These are phyloP conservation scores for Handroanthus guayacan DNA, from an alignment of 257 asterid genomes.

Conservation along the genomic window DNA sequence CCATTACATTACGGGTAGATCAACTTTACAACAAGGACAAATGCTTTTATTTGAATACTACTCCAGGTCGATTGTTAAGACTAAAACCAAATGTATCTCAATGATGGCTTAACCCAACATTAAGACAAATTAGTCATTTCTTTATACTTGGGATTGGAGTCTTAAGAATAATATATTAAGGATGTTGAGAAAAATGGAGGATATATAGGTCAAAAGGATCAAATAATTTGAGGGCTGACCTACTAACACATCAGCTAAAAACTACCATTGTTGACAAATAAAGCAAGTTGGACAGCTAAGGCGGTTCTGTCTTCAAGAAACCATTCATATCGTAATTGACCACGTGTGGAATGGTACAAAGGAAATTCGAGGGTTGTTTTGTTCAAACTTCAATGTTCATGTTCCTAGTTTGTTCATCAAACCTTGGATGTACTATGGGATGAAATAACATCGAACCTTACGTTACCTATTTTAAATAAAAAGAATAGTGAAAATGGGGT, in stretches of 20 bases:
- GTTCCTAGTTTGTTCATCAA: background rate
- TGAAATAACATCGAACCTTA: too few relatives aligned
- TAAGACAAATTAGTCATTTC: background rate
- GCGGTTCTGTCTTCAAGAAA: background rate
- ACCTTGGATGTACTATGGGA: too few relatives aligned
- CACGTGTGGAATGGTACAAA: slow-evolving; percentile 9
- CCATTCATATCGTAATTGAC: slow-evolving; percentile 3
- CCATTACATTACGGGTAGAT: slow-evolving; percentile 5
- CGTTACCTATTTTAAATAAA: too few relatives aligned
- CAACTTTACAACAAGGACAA: slow-evolving; percentile 33
- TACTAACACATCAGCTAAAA: slow-evolving; percentile 8
- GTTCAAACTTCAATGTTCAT: slow-evolving; percentile 1
- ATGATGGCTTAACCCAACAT: background rate
- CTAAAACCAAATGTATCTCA: background rate
- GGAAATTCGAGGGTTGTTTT: background rate
- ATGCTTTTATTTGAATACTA: slow-evolving; percentile 30
- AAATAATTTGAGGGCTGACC: background rate
- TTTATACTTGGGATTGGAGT: background rate
- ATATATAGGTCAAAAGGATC: background rate
- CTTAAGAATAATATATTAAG: background rate
- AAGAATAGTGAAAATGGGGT: too few relatives aligned
- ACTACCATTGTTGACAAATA: slow-evolving; percentile 15
- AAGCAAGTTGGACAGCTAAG: slow-evolving; percentile 40
- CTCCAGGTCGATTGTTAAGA: slow-evolving; percentile 23
- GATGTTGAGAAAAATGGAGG: background rate